Percentiles rank a stretch among this genome's conserved stretches.
phyloP scores from a whole-genome alignment of 176 grass and related monocot genomes.

The Aegilops speltoides region DNA sequence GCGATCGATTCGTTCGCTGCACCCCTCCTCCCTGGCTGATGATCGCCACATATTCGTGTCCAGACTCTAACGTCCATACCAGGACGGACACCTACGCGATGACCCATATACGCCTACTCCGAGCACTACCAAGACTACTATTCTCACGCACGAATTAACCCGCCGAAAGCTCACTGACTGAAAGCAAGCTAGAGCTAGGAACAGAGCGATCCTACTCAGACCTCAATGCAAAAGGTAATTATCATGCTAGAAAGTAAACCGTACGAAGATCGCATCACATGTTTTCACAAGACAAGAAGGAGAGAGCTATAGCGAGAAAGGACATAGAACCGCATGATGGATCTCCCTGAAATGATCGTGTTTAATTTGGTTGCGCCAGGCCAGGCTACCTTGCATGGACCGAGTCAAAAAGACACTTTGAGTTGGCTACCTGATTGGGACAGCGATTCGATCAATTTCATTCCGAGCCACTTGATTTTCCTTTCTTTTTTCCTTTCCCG shows the following conservation, averaged over 20 bases:
- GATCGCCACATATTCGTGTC: too few species aligned
- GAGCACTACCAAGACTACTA: background rate
- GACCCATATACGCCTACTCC: background rate
- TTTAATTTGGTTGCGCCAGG: background rate
- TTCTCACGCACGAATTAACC: background rate
- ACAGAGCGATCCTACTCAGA: background rate
- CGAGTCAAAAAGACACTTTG: background rate
- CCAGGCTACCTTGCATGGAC: background rate
- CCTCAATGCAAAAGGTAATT: background rate
- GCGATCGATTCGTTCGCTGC: too few species aligned
- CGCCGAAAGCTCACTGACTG: background rate
- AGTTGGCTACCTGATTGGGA: background rate
- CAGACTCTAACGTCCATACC: too few species aligned
- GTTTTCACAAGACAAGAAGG: background rate
- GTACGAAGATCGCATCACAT: background rate
- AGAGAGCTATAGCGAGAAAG: background rate
- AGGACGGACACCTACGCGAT: too few species aligned
- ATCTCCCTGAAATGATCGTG: conserved; percentile 4
- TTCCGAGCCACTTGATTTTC: background rate
- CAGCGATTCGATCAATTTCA: background rate
- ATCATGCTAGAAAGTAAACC: background rate
- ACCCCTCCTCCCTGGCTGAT: too few species aligned
- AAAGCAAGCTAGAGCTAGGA: background rate
- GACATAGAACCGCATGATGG: background rate
- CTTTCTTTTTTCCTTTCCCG: background rate